phyloP scores from a whole-genome alignment of 2,329 filamentous ascomycete species.

The Colletotrichum lupini region DNA sequence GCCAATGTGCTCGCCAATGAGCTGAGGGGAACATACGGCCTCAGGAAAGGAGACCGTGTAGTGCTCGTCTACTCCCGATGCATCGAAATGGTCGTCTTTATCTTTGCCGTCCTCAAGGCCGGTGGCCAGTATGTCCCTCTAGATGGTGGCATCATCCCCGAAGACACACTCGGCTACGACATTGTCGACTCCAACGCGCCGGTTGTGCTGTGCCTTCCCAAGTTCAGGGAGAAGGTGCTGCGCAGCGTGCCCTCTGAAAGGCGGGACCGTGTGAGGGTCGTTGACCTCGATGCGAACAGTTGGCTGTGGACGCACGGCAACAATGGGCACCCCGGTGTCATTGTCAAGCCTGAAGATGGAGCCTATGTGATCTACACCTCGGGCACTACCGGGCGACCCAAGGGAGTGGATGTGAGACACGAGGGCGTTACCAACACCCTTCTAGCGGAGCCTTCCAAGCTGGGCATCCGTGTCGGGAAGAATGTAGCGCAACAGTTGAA shows the following conservation, averaged over 20 bases:
- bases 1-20: slow-evolving; percentile 55
- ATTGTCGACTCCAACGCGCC: slow-evolving; percentile 56
- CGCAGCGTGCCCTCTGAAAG: slow-evolving; percentile 24
- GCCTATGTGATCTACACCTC: slow-evolving; percentile 67
- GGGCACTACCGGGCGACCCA: slow-evolving; percentile 67
- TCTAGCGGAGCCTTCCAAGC: slow-evolving; percentile 40
- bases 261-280: slow-evolving; percentile 20
- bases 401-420: slow-evolving; percentile 69
- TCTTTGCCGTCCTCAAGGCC: slow-evolving; percentile 65
- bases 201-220: slow-evolving; percentile 58
- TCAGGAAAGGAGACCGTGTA: slow-evolving; percentile 57
- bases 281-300: slow-evolving; percentile 31
- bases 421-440: slow-evolving; percentile 34
- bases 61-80: slow-evolving; percentile 67
- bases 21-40: slow-evolving; percentile 49
- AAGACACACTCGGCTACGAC: slow-evolving; percentile 60
- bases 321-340: slow-evolving; percentile 32
- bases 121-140: slow-evolving; percentile 70
- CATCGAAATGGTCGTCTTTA: slow-evolving; percentile 67
- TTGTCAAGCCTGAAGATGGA: slow-evolving; percentile 49
- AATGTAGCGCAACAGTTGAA: slow-evolving; percentile 67
- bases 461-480: slow-evolving; percentile 61
- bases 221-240: slow-evolving; percentile 30
- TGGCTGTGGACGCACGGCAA: slow-evolving; percentile 33
- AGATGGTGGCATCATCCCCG: slow-evolving; percentile 64